A percentile compares a stretch with the other conserved stretches of the same genome.
Conservation (phyloP, 2,329 filamentous ascomycete genomes). For the Aspergillus hortae region DNA sequence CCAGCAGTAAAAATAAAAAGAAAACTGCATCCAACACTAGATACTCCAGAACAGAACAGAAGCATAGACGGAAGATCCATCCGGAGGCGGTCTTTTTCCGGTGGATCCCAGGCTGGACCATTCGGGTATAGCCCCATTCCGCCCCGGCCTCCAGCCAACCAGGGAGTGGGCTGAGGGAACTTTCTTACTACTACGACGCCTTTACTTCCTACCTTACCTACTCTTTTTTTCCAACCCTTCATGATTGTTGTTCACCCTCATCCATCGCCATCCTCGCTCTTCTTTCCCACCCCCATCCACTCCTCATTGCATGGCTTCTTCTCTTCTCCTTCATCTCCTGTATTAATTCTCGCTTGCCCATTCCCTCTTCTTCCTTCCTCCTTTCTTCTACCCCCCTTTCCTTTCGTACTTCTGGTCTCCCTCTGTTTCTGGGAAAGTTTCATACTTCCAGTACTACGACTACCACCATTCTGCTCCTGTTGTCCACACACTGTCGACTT, state of each 20-base stretch:
- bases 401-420: constrained; percentile 4
- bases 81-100: constrained; percentile 15
- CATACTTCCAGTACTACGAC: constrained; percentile 14
- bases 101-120: background rate
- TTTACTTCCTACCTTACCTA: background rate
- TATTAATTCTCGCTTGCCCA: background rate
- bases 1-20: no score
- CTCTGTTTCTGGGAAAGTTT: constrained; percentile 6
- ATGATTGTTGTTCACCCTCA: background rate
- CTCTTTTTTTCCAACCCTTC: background rate
- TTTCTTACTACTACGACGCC: background rate
- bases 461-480: constrained; percentile 9
- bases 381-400: constrained; percentile 5
- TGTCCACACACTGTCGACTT: background rate
- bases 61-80: constrained; percentile 9
- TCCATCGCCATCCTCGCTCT: constrained; percentile 1
- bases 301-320: background rate
- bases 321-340: no score
- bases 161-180: background rate
- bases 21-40: no score
- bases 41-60: no score
- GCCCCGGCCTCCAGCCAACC: background rate
- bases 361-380: constrained; percentile 3
- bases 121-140: constrained; percentile 1
- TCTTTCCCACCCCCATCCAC: background rate